A percentile compares a stretch with the other conserved stretches of the same genome.
Conservation (phyloP, 2,329 filamentous ascomycete genomes). For the Coniochaeta sp. region DNA sequence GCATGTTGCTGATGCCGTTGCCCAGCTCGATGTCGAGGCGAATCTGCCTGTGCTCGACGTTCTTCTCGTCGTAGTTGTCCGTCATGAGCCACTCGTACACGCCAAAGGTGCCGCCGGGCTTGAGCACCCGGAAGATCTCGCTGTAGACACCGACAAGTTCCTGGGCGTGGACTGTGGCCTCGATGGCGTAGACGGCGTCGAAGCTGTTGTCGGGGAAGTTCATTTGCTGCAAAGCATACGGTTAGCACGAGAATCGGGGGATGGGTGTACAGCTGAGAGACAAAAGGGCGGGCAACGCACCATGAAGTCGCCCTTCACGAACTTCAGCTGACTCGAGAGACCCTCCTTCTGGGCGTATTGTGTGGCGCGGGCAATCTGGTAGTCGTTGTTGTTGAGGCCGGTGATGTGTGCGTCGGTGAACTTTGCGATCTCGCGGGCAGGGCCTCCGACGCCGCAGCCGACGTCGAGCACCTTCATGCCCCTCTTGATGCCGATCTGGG, state of each 20-base stretch:
- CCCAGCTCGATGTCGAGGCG: constrained; percentile 92
- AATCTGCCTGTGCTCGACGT: constrained; percentile 80
- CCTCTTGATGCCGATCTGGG: constrained; percentile 78
- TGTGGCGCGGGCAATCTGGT: constrained; percentile 93
- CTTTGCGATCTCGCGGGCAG: constrained; percentile 91
- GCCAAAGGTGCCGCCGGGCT: constrained; percentile 91
- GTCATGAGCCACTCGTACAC: constrained; percentile 99
- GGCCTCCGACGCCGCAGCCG: constrained; percentile 93
- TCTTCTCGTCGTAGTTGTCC: constrained; percentile 83
- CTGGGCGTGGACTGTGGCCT: constrained; percentile 93
- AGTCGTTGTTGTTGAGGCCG: constrained; percentile 98
- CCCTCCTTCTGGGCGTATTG: constrained; percentile 77
- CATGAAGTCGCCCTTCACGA: constrained; percentile 98
- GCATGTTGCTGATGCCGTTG: constrained; percentile 97
- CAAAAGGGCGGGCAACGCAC: constrained; percentile 23
- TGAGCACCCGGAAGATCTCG: constrained; percentile 90
- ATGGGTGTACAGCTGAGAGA: neutral
- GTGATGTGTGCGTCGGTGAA: constrained; percentile 86
- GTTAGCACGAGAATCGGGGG: constrained; percentile 7
- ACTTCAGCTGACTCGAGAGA: constrained; percentile 71
- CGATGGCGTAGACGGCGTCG: constrained; percentile 94
- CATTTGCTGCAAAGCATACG: constrained; percentile 61
- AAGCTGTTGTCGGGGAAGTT: constrained; percentile 86
- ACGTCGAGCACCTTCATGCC: constrained; percentile 91
- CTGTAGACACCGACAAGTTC: constrained; percentile 86